Base-by-base conservation (phyloP, 2,329 filamentous ascomycete species). In the Cytospora mali region DNA sequence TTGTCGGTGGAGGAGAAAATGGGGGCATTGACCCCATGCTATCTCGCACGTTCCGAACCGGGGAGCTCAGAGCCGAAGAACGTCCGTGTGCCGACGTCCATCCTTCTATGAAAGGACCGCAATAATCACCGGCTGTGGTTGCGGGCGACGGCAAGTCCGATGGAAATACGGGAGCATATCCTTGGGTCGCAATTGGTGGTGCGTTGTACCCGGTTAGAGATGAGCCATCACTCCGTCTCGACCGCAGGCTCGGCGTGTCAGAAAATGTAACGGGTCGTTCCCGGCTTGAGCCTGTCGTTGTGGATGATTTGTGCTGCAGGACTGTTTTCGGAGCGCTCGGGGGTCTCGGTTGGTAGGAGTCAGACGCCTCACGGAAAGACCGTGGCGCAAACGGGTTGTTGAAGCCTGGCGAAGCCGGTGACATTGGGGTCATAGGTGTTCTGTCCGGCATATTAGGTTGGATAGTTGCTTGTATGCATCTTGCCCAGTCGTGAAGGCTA, bases 161-260 rank as follows among this genome's bases (percentile, higher is more conserved):
- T 3, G 84, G 82, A 16, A 82, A 75, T 14, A 81, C 75, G 1
- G 78, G 80, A 2, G 81, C 79, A 63, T 85, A 87, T 64, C 81
- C 79, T 59, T 84, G 77, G 6, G 74, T 73, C 42, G 73, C 75
- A 31, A 54, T 72, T 67, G 61, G 76, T 78, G 51, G 72, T 66
- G 77, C 72, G 33, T 77, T 74, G 33, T 73, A 70, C 64, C 80
- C 84, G 18, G 81, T 81, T 14, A 83, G 83, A 4, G 83, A 84
- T 2, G 86, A 88, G 3, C 89, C 71, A 66, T 89, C 86, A 66
- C 86, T 89, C 33, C 81, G 80, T 66, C 83, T 84, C 4, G 86
- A 89, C 21, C 84, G 81, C 55, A 89, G 71, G 68, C 86, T 88
- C 0, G 82, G 84, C 1, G 85, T 84, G 49, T 83, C 84, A 2